Percentiles rank a stretch among this genome's conserved stretches.
Conservation (phyloP, 2,329 filamentous ascomycete genomes). For the Purpureocillium takamizusanense region DNA sequence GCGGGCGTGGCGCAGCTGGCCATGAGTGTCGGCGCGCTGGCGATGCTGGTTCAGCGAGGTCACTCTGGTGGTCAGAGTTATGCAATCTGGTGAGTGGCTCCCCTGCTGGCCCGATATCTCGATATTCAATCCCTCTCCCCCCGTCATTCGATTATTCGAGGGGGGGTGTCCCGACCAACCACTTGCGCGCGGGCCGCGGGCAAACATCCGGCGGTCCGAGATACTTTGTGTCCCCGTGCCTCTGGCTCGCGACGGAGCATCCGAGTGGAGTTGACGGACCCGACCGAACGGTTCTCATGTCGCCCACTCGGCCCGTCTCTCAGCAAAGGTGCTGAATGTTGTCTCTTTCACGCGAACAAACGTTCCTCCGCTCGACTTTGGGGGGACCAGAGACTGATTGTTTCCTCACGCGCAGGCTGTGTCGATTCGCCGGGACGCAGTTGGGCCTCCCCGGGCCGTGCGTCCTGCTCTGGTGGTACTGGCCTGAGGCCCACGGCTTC, state of each 20-base stretch:
- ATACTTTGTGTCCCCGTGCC: not conserved
- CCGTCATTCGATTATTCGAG: too few species aligned
- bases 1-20: slow-evolving; percentile 33
- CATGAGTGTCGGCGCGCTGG: slow-evolving; percentile 28
- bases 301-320: too few species aligned
- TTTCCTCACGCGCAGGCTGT: slow-evolving; percentile 23
- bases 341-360: too few species aligned
- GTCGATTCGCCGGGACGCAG: slow-evolving; percentile 31
- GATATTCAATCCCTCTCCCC: too few species aligned
- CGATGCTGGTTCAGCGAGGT: slow-evolving; percentile 34
- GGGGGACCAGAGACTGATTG: too few species aligned
- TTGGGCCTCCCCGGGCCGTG: slow-evolving; percentile 29
- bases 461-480: slow-evolving; percentile 36
- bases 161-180: not conserved
- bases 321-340: too few species aligned
- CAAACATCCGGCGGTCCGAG: not conserved
- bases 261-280: not conserved
- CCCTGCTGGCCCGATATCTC: not conserved
- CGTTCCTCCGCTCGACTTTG: too few species aligned
- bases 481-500: slow-evolving; percentile 41
- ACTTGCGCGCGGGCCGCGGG: too few species aligned
- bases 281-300: not conserved
- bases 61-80: slow-evolving; percentile 40
- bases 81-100: slow-evolving; percentile 34
- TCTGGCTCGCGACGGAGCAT: not conserved